phyloP scores from a whole-genome alignment of 2,329 filamentous ascomycete species.

The Aspergillus brunneoviolaceus region DNA sequence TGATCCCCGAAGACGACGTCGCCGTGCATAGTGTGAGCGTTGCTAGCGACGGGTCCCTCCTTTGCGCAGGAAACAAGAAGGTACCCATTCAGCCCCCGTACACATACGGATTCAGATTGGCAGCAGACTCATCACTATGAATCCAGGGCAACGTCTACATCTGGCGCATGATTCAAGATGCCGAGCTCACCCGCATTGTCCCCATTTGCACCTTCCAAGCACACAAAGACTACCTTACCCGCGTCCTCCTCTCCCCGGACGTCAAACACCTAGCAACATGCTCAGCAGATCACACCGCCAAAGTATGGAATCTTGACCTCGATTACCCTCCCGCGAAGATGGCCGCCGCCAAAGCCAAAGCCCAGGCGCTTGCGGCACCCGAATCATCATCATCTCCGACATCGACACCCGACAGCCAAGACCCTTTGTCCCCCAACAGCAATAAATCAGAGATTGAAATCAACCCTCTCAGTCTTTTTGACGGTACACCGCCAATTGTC shows the following conservation, averaged over 20 bases:
- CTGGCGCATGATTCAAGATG: constrained; percentile 85
- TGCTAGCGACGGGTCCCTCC: constrained; percentile 85
- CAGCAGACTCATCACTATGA: neutral
- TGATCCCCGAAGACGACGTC: constrained; percentile 94
- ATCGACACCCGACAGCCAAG: constrained; percentile 19
- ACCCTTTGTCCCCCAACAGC: constrained; percentile 21
- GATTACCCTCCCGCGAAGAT: constrained; percentile 48
- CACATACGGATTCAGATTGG: neutral
- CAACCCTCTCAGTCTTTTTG: constrained; percentile 29
- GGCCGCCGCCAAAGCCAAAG: constrained; percentile 26
- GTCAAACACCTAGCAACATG: constrained; percentile 93
- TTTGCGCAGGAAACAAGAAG: constrained; percentile 89
- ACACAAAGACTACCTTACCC: constrained; percentile 89
- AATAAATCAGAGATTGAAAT: constrained; percentile 18
- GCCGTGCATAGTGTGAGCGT: constrained; percentile 93
- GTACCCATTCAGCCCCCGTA: constrained; percentile 47
- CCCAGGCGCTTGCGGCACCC: constrained; percentile 14
- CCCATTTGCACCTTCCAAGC: constrained; percentile 87
- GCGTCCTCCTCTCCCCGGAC: constrained; percentile 86
- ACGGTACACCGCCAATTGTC: constrained; percentile 25
- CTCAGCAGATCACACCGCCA: constrained; percentile 88
- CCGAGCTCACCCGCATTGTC: constrained; percentile 78
- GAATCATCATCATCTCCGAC: constrained; percentile 20
- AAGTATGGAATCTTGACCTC: constrained; percentile 93
- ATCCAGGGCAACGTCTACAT: constrained; percentile 90